Evolutionary conservation across 768 basidiomycete genomes (phyloP), one percentile per base, ranked within the genome.

Genomic region (Boletus edulis): DNA sequence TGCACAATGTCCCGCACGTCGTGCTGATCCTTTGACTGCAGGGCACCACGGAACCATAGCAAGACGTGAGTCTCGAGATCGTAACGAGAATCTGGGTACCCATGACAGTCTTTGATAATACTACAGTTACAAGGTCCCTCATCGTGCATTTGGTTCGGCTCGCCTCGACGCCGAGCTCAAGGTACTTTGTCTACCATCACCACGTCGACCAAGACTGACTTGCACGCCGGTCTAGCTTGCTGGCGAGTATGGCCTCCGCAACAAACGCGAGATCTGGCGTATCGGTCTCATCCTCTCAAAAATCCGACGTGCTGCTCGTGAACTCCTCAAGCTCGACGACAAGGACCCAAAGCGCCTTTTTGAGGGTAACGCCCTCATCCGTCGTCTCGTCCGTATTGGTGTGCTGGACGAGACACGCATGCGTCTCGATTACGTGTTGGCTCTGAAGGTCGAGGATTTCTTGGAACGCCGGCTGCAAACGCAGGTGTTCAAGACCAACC

Each of bases 231-330:
- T 50, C 39, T 66, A 97, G 96, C 95, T 98, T 76, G 96, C 95
- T 51, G 96, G 97, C 77, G 97, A 99, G 79, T 98, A 95, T 82
- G 97, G 97, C 75, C 92, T 98, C 73, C 91, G 95, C 76, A 98
- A 98, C 91, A 99, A 99, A 84, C 91, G 96, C 73, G 97, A 99
- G 80, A 97, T 98, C 81, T 99, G 96, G 97, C 92, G 97, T 71
- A 98, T 99, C 75, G 86, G 93, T 73, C 88, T 99, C 70, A 87
- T 86, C 74, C 88, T 99, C 52, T 99, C 97, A 69, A 98, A 99
- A 84, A 99, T 99, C 73, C 96, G 97, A 82, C 94, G 97, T 88
- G 97, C 97, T 60, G 97, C 97, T 63, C 96, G 97, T 89, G 97
- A 99, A 81, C 91, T 99, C 60, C 89, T 99, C 79, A 99, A 99